A percentile compares a stretch with the other conserved stretches of the same genome.
phyloP scores from a whole-genome alignment of 805 yeast species.

The Ogataea angusta region DNA sequence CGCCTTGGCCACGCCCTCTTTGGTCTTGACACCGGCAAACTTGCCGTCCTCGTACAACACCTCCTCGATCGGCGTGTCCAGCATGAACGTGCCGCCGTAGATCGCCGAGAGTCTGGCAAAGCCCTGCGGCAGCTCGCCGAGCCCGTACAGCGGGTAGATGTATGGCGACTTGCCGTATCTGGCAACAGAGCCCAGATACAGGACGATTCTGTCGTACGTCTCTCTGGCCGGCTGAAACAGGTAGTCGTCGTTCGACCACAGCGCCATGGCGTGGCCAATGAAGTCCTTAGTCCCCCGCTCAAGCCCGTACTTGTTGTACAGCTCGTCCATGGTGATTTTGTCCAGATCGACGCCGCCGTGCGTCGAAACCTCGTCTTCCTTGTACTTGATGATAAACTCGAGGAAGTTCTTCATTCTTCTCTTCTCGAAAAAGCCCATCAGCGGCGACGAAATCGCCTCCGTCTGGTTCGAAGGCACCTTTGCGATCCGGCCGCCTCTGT shows the following conservation, averaged over 20 bases:
- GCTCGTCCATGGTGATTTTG: conserved; percentile 84
- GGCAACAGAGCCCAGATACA: conserved; percentile 88
- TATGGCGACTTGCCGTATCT: conserved; percentile 96
- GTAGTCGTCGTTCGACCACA: conserved; percentile 91
- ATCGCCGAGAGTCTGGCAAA: conserved; percentile 96
- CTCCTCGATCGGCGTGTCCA: conserved; percentile 93
- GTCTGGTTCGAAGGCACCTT: conserved; percentile 91
- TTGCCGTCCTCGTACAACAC: conserved; percentile 69
- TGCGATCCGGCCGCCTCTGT: conserved; percentile 83
- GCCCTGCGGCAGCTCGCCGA: conserved; percentile 98
- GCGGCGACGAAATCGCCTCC: conserved; percentile 87
- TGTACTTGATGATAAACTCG: conserved; percentile 80
- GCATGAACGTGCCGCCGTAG: conserved; percentile 98
- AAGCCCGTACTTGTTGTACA: conserved; percentile 83
- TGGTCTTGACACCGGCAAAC: conserved; percentile 84
- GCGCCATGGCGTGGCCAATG: conserved; percentile 98
- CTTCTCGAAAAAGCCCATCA: conserved; percentile 96
- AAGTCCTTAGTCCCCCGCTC: conserved; percentile 93
- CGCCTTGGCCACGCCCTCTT: conserved; percentile 88
- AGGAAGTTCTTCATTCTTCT: conserved; percentile 90
- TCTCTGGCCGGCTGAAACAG: conserved; percentile 87
- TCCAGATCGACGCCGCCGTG: conserved; percentile 87
- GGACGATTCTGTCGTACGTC: conserved; percentile 77
- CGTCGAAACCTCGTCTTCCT: conserved; percentile 73
- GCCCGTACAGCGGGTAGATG: conserved; percentile 91